Percentiles rank a stretch among this genome's conserved stretches.
These are phyloP conservation scores for Xylaria multiplex DNA, from an alignment of 2,329 filamentous ascomycete species.

Conservation along the genomic window DNA sequence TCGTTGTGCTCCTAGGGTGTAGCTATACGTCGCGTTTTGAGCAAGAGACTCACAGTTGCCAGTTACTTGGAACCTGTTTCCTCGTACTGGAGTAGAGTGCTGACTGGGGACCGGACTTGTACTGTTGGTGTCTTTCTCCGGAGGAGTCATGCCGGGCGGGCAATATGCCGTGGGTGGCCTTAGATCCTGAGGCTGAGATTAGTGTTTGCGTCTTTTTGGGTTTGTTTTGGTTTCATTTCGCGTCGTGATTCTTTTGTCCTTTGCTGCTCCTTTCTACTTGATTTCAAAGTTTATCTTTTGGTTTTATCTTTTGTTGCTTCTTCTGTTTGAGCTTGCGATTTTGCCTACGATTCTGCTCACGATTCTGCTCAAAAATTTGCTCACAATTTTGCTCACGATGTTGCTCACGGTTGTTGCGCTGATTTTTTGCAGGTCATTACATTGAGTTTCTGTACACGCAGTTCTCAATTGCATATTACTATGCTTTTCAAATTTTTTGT, in stretches of 20 bases:
- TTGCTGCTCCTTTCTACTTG: too few relatives aligned
- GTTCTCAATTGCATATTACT: background rate
- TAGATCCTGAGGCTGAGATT: background rate
- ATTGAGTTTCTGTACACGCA: background rate
- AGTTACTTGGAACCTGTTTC: constrained; percentile 7
- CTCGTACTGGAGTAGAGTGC: constrained; percentile 6
- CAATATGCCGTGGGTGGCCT: constrained; percentile 5
- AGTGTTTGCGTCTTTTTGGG: background rate
- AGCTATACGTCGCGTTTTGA: background rate
- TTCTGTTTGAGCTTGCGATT: background rate
- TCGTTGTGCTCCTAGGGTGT: background rate
- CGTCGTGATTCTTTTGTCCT: too few relatives aligned
- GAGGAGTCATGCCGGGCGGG: constrained; percentile 1
- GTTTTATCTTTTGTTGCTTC: too few relatives aligned
- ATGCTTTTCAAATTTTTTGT: constrained; percentile 14
- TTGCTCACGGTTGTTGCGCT: background rate
- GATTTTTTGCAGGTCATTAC: background rate
- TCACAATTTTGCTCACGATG: too few relatives aligned
- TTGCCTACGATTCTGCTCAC: too few relatives aligned
- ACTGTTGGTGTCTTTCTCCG: constrained; percentile 10
- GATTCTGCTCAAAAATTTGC: too few relatives aligned
- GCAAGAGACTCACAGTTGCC: constrained; percentile 1
- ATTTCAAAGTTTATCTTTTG: too few relatives aligned
- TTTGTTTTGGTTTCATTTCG: background rate
- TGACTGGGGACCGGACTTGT: constrained; percentile 3